Evolutionary conservation across 805 yeast genomes (phyloP), one percentile per base, ranked within the genome.

Genomic region (Ogataea paradorogensis): DNA sequence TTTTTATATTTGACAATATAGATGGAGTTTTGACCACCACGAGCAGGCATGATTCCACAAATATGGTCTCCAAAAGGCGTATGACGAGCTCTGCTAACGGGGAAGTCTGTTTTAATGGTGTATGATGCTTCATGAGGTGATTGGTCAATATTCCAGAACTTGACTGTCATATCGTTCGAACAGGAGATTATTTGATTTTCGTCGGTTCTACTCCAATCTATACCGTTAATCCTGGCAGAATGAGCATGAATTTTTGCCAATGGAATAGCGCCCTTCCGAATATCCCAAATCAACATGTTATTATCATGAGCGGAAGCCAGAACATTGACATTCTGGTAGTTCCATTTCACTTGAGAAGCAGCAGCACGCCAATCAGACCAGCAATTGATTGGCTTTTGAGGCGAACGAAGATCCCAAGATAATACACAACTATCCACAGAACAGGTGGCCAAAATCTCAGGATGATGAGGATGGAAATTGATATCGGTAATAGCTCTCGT

Each of bases 331-430:
- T 90, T 82, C 30, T 71, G 69, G 48, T 78, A 78, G 58, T 84
- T 87, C 97, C 98, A 93, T 58, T 91, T 89, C 11, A 89, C 96
- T 60, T 91, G 98, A 0, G 95, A 78, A 3, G 97, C 95, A 2
- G 95, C 91, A 0, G 96, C 95, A 41, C 85, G 67, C 95, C 96
- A 93, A 56, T 91, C 96, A n/a, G 96, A 87, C 65, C 87, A 89
- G 33, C 80, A 73, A 43, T 74, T 73, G 3, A 78, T 81, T 0
- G 97, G 95, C 45, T 76, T 68, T 33, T 76, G 66, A 0, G 96
- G 91, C 11, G 81, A 71, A 43, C 98, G 70, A 69, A 90, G 70
- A 63, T 93, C 99, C 99, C 99, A 93, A 2, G 84, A 78, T 40
- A 80, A 78, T 14, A 89, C 84, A 52, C 79, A 84, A 0, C 96